A percentile compares a stretch with the other conserved stretches of the same genome.
phyloP scores from a whole-genome alignment of 2,329 filamentous ascomycete species.

The Massarina eburnea region DNA sequence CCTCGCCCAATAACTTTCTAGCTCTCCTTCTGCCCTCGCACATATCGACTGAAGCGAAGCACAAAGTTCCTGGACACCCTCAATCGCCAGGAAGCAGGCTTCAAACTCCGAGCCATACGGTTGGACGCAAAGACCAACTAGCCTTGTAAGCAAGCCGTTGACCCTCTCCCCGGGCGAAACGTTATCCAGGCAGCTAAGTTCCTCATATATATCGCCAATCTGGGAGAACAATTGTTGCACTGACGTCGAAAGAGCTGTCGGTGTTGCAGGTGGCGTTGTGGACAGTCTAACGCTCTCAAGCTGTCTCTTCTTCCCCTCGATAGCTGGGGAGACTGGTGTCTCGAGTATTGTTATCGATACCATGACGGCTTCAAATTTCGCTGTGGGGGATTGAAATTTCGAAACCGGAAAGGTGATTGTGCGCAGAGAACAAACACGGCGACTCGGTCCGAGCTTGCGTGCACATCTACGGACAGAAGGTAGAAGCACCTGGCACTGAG shows the following conservation, averaged over 20 bases:
- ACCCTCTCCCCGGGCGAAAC: conserved; percentile 37
- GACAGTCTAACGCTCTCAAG: background rate
- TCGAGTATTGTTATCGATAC: background rate
- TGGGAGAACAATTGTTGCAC: conserved; percentile 24
- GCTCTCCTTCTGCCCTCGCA: conserved; percentile 47
- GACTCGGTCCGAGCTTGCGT: background rate
- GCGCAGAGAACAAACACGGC: background rate
- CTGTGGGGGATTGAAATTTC: background rate
- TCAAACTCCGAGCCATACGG: conserved; percentile 23
- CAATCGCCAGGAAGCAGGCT: conserved; percentile 32
- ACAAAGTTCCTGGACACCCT: conserved; percentile 36
- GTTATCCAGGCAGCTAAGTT: conserved; percentile 14
- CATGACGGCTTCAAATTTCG: background rate
- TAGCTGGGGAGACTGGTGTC: too few species aligned
- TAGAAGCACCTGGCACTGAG: too few species aligned
- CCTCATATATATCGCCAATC: conserved; percentile 20
- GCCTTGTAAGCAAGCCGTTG: conserved; percentile 39
- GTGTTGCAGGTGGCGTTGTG: conserved; percentile 28
- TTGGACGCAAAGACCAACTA: conserved; percentile 42
- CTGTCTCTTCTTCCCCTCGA: background rate
- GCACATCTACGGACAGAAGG: too few species aligned
- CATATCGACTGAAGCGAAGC: conserved; percentile 47
- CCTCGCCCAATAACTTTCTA: conserved; percentile 50
- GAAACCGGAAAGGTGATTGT: background rate
- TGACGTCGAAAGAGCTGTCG: conserved; percentile 15